Conservation (phyloP, 441 rosid species). For the Croton laevigatus region DNA sequence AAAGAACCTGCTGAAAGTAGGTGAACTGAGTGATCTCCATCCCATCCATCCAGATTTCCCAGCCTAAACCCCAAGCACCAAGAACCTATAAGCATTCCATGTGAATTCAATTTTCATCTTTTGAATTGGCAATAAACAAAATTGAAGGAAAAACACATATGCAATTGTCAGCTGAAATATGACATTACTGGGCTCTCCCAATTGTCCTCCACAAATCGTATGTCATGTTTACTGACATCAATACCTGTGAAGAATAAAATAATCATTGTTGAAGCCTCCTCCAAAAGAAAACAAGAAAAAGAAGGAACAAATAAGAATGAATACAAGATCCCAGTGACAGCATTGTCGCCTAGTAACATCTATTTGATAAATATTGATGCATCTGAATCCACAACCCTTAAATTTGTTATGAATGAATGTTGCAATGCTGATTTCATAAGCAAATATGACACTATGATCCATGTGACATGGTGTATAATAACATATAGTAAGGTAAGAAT, state of each 20-base stretch:
- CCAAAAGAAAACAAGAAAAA: slow-evolving; percentile 19
- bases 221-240: slow-evolving; percentile 78
- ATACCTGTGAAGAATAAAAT: slow-evolving; percentile 55
- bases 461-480: neutral
- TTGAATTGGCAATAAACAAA: slow-evolving; percentile 4
- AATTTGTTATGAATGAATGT: neutral
- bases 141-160: slow-evolving; percentile 10
- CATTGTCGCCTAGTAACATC: neutral
- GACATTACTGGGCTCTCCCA: slow-evolving; percentile 97
- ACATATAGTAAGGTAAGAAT: neutral
- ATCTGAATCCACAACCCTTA: too few species aligned
- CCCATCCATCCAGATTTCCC: slow-evolving; percentile 99
- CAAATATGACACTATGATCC: neutral
- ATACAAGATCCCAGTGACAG: neutral
- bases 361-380: neutral
- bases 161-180: slow-evolving; percentile 3
- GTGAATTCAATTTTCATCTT: slow-evolving; percentile 10
- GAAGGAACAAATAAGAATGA: slow-evolving; percentile 3
- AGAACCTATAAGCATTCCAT: slow-evolving; percentile 62
- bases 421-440: neutral
- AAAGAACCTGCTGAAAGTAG: slow-evolving; percentile 92
- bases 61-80: slow-evolving; percentile 99
- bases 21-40: slow-evolving; percentile 99
- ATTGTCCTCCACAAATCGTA: slow-evolving; percentile 98
- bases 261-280: slow-evolving; percentile 3